phyloP scores from a whole-genome alignment of 768 basidiomycete genomes.

The Boletales sp. region DNA sequence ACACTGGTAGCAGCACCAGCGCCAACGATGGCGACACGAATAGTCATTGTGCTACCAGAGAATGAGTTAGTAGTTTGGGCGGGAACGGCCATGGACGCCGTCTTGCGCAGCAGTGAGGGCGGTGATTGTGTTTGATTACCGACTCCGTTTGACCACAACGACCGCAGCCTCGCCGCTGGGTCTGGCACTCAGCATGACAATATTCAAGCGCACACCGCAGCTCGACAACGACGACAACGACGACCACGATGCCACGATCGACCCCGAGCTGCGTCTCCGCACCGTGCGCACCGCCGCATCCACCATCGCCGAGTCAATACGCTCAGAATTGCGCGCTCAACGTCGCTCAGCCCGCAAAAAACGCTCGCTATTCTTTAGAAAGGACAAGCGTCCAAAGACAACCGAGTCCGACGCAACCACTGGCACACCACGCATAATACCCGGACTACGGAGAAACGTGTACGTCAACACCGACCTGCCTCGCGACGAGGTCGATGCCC shows the following conservation, averaged over 20 bases:
- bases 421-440: slow-evolving; percentile 27
- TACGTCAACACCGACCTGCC: slow-evolving; percentile 76
- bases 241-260: slow-evolving; percentile 65
- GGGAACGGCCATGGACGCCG: too few relatives aligned
- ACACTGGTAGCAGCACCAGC: too few relatives aligned
- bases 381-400: slow-evolving; percentile 42
- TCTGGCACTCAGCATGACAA: slow-evolving; percentile 35
- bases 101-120: too few relatives aligned
- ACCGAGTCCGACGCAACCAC: slow-evolving; percentile 26
- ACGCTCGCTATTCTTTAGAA: slow-evolving; percentile 56
- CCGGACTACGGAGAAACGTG: slow-evolving; percentile 64
- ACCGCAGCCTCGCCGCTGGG: background rate
- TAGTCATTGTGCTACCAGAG: too few relatives aligned
- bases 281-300: slow-evolving; percentile 93
- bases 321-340: slow-evolving; percentile 68
- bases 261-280: slow-evolving; percentile 82
- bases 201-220: slow-evolving; percentile 36
- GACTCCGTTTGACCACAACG: too few relatives aligned
- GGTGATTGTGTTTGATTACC: too few relatives aligned
- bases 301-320: slow-evolving; percentile 83
- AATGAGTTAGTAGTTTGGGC: too few relatives aligned
- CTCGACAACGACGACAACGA: slow-evolving; percentile 49
- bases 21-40: too few relatives aligned
- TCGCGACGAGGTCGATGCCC: slow-evolving; percentile 56
- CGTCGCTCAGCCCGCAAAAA: slow-evolving; percentile 46